Conservation (phyloP, 2,329 filamentous ascomycete genomes). For the Beauveria scarabaeidicola region DNA sequence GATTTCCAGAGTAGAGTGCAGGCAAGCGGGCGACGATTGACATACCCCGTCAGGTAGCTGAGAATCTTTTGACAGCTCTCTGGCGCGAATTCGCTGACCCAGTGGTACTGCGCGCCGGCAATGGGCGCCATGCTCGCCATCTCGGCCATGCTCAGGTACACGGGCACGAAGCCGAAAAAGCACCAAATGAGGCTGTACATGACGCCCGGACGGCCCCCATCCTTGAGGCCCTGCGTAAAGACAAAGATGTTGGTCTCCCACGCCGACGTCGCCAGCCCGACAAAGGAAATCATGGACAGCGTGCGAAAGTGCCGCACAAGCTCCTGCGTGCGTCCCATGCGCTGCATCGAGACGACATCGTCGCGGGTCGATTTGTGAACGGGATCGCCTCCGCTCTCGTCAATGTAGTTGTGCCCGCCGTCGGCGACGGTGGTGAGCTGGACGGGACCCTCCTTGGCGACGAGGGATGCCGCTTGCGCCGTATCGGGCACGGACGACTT, state of each 20-base stretch:
- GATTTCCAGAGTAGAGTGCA: accelerated
- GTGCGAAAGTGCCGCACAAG: conserved; percentile 9
- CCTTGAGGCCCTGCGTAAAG: conserved; percentile 7
- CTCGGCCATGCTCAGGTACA: conserved; percentile 16
- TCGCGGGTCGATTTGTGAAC: background rate
- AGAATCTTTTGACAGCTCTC: conserved; percentile 8
- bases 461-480: background rate
- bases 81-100: conserved; percentile 15
- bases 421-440: background rate
- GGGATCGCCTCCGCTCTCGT: background rate
- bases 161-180: conserved; percentile 10
- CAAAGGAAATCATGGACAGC: conserved; percentile 10
- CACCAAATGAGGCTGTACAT: conserved; percentile 9
- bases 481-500: background rate
- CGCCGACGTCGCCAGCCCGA: conserved; percentile 1
- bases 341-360: conserved; percentile 7
- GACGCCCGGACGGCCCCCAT: conserved; percentile 12
- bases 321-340: conserved; percentile 10
- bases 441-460: background rate
- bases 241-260: conserved; percentile 10
- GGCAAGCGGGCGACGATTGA: background rate
- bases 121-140: conserved; percentile 18
- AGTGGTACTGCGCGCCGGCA: conserved; percentile 18
- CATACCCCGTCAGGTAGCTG: conserved; percentile 10
- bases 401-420: background rate